Conservation (phyloP, 1,284 basidiomycete genomes). For the Ganoderma sinense region DNA sequence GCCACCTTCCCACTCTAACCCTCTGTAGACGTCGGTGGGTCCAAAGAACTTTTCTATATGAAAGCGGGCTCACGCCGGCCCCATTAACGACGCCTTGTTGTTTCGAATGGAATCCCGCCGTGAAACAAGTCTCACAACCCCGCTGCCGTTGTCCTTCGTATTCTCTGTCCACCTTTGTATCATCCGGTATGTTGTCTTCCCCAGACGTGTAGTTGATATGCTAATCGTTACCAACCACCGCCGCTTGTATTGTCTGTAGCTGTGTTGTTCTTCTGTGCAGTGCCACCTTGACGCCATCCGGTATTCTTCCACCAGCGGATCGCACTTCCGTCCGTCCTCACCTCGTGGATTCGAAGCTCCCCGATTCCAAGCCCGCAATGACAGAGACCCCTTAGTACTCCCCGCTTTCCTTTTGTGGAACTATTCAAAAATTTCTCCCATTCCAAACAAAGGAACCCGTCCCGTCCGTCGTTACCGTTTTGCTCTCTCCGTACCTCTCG, state of each 20-base stretch:
- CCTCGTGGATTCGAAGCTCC: constrained; percentile 10
- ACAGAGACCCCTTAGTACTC: background rate
- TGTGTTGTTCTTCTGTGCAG: background rate
- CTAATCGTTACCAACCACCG: background rate
- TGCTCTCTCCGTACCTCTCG: background rate
- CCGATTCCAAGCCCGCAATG: constrained; percentile 7
- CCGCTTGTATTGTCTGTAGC: background rate
- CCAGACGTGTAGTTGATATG: no score
- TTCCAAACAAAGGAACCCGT: constrained; percentile 1
- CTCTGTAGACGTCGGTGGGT: constrained; percentile 22
- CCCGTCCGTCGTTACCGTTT: constrained; percentile 1
- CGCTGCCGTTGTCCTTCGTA: background rate
- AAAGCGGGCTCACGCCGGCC: constrained; percentile 10
- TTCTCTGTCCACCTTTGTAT: background rate
- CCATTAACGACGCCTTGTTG: background rate
- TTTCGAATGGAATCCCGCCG: background rate
- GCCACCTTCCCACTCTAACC: constrained; percentile 10
- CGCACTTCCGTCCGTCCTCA: constrained; percentile 4
- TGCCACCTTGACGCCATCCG: background rate
- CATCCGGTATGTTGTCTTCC: constrained; percentile 3
- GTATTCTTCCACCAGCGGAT: constrained; percentile 3
- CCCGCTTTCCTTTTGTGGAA: background rate
- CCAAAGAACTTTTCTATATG: background rate
- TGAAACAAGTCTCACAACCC: background rate
- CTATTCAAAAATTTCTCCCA: background rate